phyloP scores from a whole-genome alignment of 2,329 filamentous ascomycete genomes.

The Orbilia blumenaviensis region DNA sequence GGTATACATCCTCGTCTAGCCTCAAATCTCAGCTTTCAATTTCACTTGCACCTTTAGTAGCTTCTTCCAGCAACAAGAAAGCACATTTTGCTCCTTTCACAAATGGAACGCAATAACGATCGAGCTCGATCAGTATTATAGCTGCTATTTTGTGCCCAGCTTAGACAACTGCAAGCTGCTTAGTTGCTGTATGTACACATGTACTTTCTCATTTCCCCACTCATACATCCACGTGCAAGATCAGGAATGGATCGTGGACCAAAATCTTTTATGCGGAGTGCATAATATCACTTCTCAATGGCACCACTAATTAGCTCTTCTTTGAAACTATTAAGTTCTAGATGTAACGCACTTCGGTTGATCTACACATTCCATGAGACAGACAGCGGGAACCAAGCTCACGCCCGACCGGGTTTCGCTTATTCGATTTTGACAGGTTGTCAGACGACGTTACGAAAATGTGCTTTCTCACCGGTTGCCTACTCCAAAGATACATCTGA shows the following conservation, averaged over 20 bases:
- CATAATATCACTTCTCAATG: conserved; percentile 9
- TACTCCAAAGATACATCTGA: not conserved
- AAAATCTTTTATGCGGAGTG: not conserved
- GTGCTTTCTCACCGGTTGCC: not conserved
- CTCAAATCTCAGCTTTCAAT: not conserved
- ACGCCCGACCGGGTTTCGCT: not conserved
- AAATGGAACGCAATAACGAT: not conserved
- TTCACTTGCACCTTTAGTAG: no score
- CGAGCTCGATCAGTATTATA: not conserved
- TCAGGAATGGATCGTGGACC: not conserved
- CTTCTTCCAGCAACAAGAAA: not conserved
- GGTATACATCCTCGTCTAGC: conserved; percentile 5
- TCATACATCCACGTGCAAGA: not conserved
- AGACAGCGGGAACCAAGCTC: not conserved
- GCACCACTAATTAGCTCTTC: not conserved
- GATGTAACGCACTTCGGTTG: not conserved
- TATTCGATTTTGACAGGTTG: conserved; percentile 4
- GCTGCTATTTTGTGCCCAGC: not conserved
- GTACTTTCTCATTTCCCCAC: not conserved
- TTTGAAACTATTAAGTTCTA: not conserved
- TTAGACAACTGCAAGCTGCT: not conserved
- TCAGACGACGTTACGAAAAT: not conserved
- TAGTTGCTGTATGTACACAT: not conserved
- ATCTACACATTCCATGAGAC: not conserved
- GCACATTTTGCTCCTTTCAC: not conserved